phyloP scores from a whole-genome alignment of 106 monocot species.

The Alisma plantagoaquatica region DNA sequence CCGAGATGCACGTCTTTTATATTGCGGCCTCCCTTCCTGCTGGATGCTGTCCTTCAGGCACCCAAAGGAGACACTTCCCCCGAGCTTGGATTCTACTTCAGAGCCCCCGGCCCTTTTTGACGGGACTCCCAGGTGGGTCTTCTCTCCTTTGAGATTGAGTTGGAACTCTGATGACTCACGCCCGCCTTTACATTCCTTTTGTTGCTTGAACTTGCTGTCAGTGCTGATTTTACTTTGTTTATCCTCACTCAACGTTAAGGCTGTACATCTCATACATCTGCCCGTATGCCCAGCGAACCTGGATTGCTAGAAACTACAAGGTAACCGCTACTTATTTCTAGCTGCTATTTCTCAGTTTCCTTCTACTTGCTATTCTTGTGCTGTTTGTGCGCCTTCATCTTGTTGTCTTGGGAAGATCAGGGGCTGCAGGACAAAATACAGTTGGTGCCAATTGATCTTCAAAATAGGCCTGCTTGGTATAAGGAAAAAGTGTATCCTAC shows the following conservation, averaged over 20 bases:
- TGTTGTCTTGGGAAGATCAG: conserved; percentile 18
- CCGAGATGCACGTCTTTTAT: too few species aligned
- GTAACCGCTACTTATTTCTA: too few species aligned
- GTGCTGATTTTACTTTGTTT: neutral
- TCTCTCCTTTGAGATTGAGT: neutral
- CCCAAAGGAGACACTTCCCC: conserved; percentile 14
- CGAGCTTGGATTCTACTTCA: conserved; percentile 14
- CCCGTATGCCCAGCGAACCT: conserved; percentile 62
- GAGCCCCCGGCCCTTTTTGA: conserved; percentile 22
- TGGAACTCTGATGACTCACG: too few species aligned
- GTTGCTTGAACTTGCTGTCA: conserved; percentile 7
- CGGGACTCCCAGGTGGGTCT: conserved; percentile 19
- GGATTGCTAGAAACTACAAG: conserved; percentile 65
- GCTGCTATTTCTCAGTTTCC: neutral
- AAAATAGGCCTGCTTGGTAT: conserved; percentile 81
- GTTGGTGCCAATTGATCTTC: conserved; percentile 58
- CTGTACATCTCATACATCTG: conserved; percentile 29
- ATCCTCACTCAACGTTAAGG: conserved; percentile 5
- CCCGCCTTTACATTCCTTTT: too few species aligned
- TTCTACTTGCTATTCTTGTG: neutral
- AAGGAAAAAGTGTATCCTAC: conserved; percentile 85
- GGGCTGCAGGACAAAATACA: conserved; percentile 77
- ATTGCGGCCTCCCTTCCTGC: too few species aligned
- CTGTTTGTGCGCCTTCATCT: neutral
- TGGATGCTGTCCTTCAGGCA: too few species aligned